Evolutionary conservation across 2,329 filamentous ascomycete genomes (phyloP).

Genomic region (Diaporthe sp.): DNA sequence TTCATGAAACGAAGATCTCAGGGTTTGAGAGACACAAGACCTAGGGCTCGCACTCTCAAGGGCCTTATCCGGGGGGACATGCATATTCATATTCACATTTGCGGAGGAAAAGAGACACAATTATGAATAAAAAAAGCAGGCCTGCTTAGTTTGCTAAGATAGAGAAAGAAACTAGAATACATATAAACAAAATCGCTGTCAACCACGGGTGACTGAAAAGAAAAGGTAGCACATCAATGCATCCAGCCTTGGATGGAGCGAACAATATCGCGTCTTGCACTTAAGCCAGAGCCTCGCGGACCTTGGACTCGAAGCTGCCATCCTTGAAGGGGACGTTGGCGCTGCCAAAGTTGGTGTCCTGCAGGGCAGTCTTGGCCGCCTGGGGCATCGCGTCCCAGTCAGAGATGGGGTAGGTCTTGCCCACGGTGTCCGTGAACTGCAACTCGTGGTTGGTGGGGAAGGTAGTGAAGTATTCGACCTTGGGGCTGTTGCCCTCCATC

Average conservation of each 20-base stretch:
- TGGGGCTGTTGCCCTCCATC: conserved; percentile 44
- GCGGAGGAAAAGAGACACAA: too few species aligned
- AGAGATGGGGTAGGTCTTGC: conserved; percentile 53
- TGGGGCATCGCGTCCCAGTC: conserved; percentile 57
- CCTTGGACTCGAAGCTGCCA: conserved; percentile 26
- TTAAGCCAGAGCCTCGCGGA: conserved; percentile 25
- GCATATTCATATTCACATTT: background rate
- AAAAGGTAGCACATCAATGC: background rate
- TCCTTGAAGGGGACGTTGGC: conserved; percentile 58
- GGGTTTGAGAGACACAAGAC: background rate
- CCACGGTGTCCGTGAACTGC: conserved; percentile 53
- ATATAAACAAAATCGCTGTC: background rate
- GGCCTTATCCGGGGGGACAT: too few species aligned
- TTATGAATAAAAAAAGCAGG: background rate
- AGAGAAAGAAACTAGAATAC: background rate
- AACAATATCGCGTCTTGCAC: background rate
- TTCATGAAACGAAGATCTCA: background rate
- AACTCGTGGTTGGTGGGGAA: conserved; percentile 54
- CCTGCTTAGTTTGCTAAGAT: background rate
- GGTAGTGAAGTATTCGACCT: conserved; percentile 52
- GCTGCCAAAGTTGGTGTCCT: conserved; percentile 54
- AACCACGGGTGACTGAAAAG: conserved; percentile 1
- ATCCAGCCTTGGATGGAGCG: background rate
- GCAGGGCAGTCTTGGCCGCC: conserved; percentile 50
- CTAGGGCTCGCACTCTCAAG: too few species aligned